Percentiles rank a stretch among this genome's conserved stretches.
Conservation (phyloP, 768 basidiomycete species). For the Tricholoma bakamatsutake region DNA sequence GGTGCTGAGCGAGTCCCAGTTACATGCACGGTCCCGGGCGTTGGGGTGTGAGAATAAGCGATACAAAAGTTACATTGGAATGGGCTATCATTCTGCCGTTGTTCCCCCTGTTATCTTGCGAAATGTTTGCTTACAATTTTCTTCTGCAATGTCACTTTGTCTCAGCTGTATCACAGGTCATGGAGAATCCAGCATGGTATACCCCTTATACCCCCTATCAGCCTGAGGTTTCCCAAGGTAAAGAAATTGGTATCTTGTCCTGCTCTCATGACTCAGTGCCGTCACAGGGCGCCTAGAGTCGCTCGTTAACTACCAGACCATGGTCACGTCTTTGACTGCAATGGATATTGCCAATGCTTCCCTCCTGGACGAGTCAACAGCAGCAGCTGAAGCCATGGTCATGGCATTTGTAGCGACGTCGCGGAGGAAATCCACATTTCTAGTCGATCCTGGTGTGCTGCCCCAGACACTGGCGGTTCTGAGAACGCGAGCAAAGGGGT, state of each 20-base stretch:
- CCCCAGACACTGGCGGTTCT: conserved; percentile 92
- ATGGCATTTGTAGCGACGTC: conserved; percentile 73
- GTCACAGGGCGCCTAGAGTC: conserved; percentile 86
- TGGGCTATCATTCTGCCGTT: conserved; percentile 95
- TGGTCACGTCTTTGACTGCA: conserved; percentile 89
- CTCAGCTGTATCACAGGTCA: conserved; percentile 41
- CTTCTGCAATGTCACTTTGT: not conserved
- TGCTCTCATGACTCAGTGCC: not conserved
- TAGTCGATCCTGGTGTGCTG: conserved; percentile 77
- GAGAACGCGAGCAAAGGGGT: conserved; percentile 86
- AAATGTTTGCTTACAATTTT: conserved; percentile 50
- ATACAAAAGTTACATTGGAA: conserved; percentile 93
- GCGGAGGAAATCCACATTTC: conserved; percentile 75
- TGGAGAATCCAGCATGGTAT: conserved; percentile 98
- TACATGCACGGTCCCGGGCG: conserved; percentile 66
- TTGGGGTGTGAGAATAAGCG: conserved; percentile 76
- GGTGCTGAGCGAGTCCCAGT: conserved; percentile 80
- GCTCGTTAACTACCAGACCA: conserved; percentile 93
- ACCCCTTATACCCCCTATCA: conserved; percentile 96
- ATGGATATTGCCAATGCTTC: conserved; percentile 98
- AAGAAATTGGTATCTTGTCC: not conserved
- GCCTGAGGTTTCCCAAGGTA: conserved; percentile 97
- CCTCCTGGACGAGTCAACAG: conserved; percentile 90
- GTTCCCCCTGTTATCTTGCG: conserved; percentile 94
- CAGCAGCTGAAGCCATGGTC: conserved; percentile 95